These are phyloP conservation scores for Phlebiopsis gigantea DNA, from an alignment of 768 basidiomycete species.

Conservation along the genomic window DNA sequence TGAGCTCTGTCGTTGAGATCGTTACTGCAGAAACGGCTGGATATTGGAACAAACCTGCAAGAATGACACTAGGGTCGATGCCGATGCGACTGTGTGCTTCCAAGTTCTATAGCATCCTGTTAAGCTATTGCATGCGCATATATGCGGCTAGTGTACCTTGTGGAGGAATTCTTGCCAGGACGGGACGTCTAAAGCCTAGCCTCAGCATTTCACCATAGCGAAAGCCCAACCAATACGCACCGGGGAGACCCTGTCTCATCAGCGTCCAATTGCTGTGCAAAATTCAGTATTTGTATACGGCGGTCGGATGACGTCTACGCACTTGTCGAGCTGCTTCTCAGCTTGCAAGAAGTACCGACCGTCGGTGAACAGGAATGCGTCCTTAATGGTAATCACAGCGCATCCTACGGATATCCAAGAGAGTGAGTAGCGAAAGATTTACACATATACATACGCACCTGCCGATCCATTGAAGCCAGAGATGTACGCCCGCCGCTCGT, in stretches of 20 bases:
- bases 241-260: slow-evolving; percentile 88
- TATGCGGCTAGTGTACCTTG: slow-evolving; percentile 39
- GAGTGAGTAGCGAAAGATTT: not conserved
- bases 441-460: slow-evolving; percentile 46
- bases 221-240: slow-evolving; percentile 27
- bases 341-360: slow-evolving; percentile 96
- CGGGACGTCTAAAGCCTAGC: slow-evolving; percentile 86
- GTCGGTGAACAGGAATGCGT: slow-evolving; percentile 89
- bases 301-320: slow-evolving; percentile 19
- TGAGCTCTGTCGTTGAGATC: not conserved
- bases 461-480: slow-evolving; percentile 95
- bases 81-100: slow-evolving; percentile 63
- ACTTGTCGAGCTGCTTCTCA: slow-evolving; percentile 81
- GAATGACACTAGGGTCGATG: slow-evolving; percentile 75
- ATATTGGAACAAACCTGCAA: slow-evolving; percentile 41
- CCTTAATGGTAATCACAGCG: slow-evolving; percentile 65
- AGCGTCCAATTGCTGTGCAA: slow-evolving; percentile 78
- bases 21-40: not conserved
- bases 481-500: slow-evolving; percentile 81
- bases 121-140: not conserved
- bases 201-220: slow-evolving; percentile 42
- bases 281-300: not conserved
- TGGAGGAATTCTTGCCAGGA: slow-evolving; percentile 85
- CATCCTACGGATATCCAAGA: slow-evolving; percentile 63
- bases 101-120: slow-evolving; percentile 42